Conservation (phyloP, 768 basidiomycete species). For the Hemileccinum rubropunctum region DNA sequence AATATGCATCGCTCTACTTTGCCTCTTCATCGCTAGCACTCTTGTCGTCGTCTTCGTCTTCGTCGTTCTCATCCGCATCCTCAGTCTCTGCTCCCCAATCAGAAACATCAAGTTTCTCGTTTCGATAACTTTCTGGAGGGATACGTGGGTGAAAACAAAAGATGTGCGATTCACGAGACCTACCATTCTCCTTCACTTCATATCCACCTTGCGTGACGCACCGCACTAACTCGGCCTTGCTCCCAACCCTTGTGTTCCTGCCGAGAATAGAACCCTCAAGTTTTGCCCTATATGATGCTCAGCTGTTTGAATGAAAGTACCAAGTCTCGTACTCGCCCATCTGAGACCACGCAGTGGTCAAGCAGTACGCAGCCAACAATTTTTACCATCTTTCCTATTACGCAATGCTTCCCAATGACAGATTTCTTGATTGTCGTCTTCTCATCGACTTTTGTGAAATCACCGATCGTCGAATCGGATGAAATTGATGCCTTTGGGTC, state of each 20-base stretch:
- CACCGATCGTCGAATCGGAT: constrained; percentile 75
- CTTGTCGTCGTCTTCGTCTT: constrained; percentile 14
- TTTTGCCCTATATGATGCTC: constrained; percentile 52
- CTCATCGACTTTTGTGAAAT: constrained; percentile 80
- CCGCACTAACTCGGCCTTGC: constrained; percentile 62
- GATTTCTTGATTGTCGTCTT: constrained; percentile 77
- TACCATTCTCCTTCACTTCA: constrained; percentile 65
- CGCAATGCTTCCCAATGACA: constrained; percentile 78
- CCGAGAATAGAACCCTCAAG: constrained; percentile 76
- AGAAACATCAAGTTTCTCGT: constrained; percentile 55
- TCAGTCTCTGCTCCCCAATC: constrained; percentile 48
- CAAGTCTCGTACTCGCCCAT: constrained; percentile 53
- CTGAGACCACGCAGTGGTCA: constrained; percentile 86
- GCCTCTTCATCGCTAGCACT: constrained; percentile 6
- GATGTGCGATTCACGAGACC: constrained; percentile 5
- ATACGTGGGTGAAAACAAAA: neutral
- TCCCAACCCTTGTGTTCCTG: constrained; percentile 67
- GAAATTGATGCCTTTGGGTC: constrained; percentile 85
- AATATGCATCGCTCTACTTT: constrained; percentile 3
- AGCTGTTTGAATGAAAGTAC: neutral
- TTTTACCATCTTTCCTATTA: constrained; percentile 82
- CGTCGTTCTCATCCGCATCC: constrained; percentile 25
- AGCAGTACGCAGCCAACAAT: constrained; percentile 79
- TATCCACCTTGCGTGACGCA: constrained; percentile 79
- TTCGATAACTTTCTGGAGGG: constrained; percentile 48